Conservation (phyloP, 2,329 filamentous ascomycete species). For the Alternaria triticina region DNA sequence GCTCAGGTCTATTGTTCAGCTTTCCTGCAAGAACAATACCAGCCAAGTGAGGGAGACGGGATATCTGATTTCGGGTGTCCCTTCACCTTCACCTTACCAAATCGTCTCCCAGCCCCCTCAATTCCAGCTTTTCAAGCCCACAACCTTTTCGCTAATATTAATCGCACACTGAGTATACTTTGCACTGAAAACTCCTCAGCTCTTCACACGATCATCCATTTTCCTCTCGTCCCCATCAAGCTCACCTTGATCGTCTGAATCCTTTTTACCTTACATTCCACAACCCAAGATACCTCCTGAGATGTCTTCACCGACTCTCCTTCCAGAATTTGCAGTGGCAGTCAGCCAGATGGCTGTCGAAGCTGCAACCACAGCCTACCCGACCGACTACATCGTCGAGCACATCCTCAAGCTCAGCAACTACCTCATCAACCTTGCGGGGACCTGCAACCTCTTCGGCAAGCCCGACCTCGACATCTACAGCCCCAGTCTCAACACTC, state of each 20-base stretch:
- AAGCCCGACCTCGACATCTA: constrained; percentile 15
- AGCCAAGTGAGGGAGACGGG: constrained; percentile 9
- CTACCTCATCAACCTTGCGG: constrained; percentile 18
- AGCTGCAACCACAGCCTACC: constrained; percentile 2
- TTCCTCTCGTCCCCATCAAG: neutral
- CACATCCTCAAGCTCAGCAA: constrained; percentile 24
- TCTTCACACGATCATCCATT: neutral
- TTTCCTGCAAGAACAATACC: constrained; percentile 13
- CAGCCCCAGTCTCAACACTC: constrained; percentile 37
- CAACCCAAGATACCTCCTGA: neutral
- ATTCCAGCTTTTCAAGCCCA: constrained; percentile 2
- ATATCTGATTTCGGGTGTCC: constrained; percentile 5
- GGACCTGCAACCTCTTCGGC: constrained; percentile 18
- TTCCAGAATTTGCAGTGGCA: constrained; percentile 20
- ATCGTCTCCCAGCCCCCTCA: constrained; percentile 13
- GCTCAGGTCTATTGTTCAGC: neutral
- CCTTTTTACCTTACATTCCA: neutral
- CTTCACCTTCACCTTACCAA: constrained; percentile 21
- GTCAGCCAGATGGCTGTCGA: constrained; percentile 22
- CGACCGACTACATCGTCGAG: constrained; percentile 23
- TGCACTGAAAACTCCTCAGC: neutral
- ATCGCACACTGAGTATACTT: neutral
- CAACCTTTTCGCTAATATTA: neutral
- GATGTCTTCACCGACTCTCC: constrained; percentile 9
- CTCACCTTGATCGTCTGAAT: neutral